Base-by-base conservation (phyloP, 192 early-diverging fungal species). In the Chytriomyces sp. region DNA sequence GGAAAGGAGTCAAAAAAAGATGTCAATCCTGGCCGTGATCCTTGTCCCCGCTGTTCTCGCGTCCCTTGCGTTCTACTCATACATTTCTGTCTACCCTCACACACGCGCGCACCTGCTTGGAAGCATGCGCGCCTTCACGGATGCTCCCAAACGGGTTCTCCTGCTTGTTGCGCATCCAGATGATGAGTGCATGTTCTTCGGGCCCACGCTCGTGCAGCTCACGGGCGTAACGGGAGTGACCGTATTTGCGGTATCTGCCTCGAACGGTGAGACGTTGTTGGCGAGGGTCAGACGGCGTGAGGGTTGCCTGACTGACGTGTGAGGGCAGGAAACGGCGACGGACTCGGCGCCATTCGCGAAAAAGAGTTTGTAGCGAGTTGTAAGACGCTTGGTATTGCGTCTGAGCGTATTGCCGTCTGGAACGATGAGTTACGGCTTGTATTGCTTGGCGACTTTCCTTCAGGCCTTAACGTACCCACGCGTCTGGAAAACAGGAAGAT, bases 181-280 rank as follows among this genome's bases (percentile, higher is more conserved):
- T 83, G 96, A 98, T 78, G 96, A 98, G 71, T 94, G 93, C 85
- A 96, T 97, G 94, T 98, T 98, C 81, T 98, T 98, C 82, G 86
- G 88, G 12, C 95, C 95, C 0, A 92, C 92, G 7, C 67, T 95
- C 1, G 72, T 86, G 37, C 76, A 74, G 49, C 68, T 95, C 54
- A 75, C 74, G 10, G 78, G 73, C 37, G 70, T 77, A 22, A 75
- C 77, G 22, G 85, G 83, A 49, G 84, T 84, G 25, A 81, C 85
- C 5, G 77, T 97, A 32, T 83, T 85, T 25, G 82, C 95, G 5
- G 77, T 98, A 39, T 97, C 94, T 77, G 82, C 96, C 67, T 93
- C 93, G 5, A 89, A 84, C 67, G 96, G 95, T 85, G 82, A 63
- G 81, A n/a, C n/a, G n/a, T n/a, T n/a, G n/a, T n/a, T n/a, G n/a